phyloP scores from a whole-genome alignment of 352 stramenopile genomes.

The Globisporangium cylindrosporum region DNA sequence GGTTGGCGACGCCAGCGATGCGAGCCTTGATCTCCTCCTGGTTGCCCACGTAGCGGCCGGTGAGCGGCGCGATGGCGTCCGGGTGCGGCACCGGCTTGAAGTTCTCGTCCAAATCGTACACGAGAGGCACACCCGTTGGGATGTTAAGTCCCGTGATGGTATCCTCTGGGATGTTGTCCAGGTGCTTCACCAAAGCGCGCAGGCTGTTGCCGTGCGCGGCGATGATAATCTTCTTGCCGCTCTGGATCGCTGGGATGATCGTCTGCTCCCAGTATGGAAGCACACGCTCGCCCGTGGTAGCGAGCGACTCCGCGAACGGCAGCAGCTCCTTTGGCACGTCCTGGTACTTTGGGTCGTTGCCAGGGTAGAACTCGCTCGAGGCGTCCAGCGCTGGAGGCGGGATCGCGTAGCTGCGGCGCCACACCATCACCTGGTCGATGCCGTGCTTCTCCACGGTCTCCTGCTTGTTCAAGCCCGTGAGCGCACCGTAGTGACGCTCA shows the following conservation, averaged over 20 bases:
- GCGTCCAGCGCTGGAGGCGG: constrained; percentile 91
- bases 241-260: constrained; percentile 94
- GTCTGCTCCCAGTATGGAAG: constrained; percentile 94
- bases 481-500: constrained; percentile 97
- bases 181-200: constrained; percentile 97
- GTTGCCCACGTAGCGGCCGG: constrained; percentile 88
- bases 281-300: constrained; percentile 92
- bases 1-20: constrained; percentile 96
- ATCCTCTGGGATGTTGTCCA: constrained; percentile 97
- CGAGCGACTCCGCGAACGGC: constrained; percentile 92
- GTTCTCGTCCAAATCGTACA: constrained; percentile 98
- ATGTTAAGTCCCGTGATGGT: constrained; percentile 98
- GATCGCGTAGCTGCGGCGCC: constrained; percentile 96
- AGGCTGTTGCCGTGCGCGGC: constrained; percentile 98
- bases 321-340: constrained; percentile 89
- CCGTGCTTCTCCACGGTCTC: constrained; percentile 98
- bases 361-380: constrained; percentile 87
- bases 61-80: constrained; percentile 89
- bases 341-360: constrained; percentile 90
- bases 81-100: constrained; percentile 93
- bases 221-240: constrained; percentile 96
- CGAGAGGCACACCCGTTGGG: constrained; percentile 92
- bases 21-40: constrained; percentile 95
- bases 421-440: constrained; percentile 97
- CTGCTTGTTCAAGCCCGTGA: constrained; percentile 99